phyloP scores from a whole-genome alignment of 306 rosid species.

The Vachellia collinsii region DNA sequence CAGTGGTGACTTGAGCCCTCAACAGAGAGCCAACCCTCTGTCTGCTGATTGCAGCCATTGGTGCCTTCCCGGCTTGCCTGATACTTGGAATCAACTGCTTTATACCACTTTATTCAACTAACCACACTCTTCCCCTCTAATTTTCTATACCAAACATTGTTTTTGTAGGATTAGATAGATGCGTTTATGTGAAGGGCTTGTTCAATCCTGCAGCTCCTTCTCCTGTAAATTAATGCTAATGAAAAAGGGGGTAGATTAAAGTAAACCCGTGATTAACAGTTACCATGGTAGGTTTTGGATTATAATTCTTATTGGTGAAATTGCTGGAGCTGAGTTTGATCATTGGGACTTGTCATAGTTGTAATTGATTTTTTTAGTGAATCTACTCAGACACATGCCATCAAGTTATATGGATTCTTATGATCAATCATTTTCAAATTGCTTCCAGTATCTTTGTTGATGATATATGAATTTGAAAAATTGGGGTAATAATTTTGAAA shows the following conservation, averaged over 20 bases:
- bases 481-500: too few relatives aligned
- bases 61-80: constrained; percentile 90
- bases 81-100: constrained; percentile 82
- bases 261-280: not conserved
- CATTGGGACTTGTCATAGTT: not conserved
- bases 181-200: constrained; percentile 30
- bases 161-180: constrained; percentile 8
- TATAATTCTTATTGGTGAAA: not conserved
- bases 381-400: not conserved
- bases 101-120: constrained; percentile 59
- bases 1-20: constrained; percentile 73
- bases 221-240: constrained; percentile 38
- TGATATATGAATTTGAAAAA: not conserved
- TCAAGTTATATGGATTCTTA: not conserved
- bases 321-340: not conserved
- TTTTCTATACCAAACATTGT: not conserved
- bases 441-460: not conserved
- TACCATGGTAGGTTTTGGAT: not conserved
- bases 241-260: not conserved
- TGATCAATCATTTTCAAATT: not conserved
- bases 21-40: constrained; percentile 63
- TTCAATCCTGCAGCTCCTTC: constrained; percentile 20
- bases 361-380: not conserved
- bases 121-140: not conserved
- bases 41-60: constrained; percentile 89